Conservation (phyloP, 352 stramenopile genomes). For the Pythium plurisporium region DNA sequence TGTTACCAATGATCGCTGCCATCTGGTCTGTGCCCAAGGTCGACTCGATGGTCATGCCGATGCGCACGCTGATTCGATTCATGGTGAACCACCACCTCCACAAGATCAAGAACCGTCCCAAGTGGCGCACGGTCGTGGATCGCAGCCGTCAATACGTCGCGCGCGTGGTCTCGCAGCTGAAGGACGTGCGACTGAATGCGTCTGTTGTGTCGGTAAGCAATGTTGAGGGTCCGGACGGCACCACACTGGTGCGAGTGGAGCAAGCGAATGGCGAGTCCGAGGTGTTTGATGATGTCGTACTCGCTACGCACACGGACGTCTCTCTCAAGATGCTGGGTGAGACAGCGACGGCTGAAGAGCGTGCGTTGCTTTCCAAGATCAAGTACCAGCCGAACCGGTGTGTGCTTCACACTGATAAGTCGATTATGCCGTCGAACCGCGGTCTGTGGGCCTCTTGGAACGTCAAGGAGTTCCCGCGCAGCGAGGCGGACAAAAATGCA, state of each 20-base stretch:
- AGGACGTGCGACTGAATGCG: constrained; percentile 33
- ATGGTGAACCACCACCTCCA: constrained; percentile 32
- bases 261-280: constrained; percentile 22
- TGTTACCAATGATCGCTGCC: constrained; percentile 30
- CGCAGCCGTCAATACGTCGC: constrained; percentile 69
- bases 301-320: constrained; percentile 33
- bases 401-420: constrained; percentile 33
- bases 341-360: constrained; percentile 24
- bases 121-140: constrained; percentile 33
- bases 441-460: constrained; percentile 86
- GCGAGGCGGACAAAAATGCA: constrained; percentile 1
- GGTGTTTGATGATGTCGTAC: constrained; percentile 44
- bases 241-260: constrained; percentile 13
- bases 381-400: constrained; percentile 34
- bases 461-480: constrained; percentile 50
- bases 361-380: constrained; percentile 42
- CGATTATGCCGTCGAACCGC: constrained; percentile 63
- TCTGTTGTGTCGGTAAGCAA: constrained; percentile 38
- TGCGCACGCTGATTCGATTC: constrained; percentile 29
- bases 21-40: constrained; percentile 27
- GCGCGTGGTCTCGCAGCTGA: constrained; percentile 38
- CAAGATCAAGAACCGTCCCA: constrained; percentile 26
- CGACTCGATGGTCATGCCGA: constrained; percentile 27
- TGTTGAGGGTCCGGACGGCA: constrained; percentile 24
- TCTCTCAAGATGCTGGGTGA: constrained; percentile 20